Percentiles rank a stretch among this genome's conserved stretches.
These are phyloP conservation scores for Thermochaetoides thermophila DNA, from an alignment of 495 filamentous ascomycete genomes.

Conservation along the genomic window DNA sequence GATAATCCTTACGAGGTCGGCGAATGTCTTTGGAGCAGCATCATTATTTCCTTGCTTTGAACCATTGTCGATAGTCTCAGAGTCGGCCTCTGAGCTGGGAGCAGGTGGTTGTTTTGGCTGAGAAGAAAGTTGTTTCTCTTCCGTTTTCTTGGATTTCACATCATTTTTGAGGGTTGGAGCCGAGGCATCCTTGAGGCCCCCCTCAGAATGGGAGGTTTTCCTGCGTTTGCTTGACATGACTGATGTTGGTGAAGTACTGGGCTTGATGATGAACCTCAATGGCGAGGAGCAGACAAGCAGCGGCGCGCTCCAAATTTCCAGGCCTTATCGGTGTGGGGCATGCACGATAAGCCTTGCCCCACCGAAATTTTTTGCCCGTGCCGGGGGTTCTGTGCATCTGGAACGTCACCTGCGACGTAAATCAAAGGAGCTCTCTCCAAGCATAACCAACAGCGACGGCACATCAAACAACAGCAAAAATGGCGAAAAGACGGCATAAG, in stretches of 20 bases:
- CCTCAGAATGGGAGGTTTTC: conserved; percentile 9
- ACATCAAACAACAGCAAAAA: conserved; percentile 19
- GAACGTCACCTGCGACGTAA: conserved; percentile 2
- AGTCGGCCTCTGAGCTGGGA: conserved; percentile 9
- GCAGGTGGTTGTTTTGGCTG: not conserved
- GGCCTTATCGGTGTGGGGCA: conserved; percentile 17
- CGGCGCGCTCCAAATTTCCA: conserved; percentile 6
- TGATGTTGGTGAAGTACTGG: not conserved
- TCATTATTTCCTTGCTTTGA: conserved; percentile 9
- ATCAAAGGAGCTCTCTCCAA: conserved; percentile 1
- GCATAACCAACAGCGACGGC: not conserved
- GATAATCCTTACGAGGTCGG: conserved; percentile 51
- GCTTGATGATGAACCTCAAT: not conserved
- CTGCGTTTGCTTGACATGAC: conserved; percentile 16
- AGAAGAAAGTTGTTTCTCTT: too few relatives aligned
- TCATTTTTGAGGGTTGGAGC: conserved; percentile 2
- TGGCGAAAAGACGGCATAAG: conserved; percentile 75
- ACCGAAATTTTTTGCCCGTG: conserved; percentile 17
- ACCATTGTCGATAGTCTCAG: conserved; percentile 11
- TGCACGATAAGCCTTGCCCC: conserved; percentile 17
- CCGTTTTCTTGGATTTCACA: conserved; percentile 1
- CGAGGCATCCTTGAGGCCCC: conserved; percentile 1
- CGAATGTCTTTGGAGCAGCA: conserved; percentile 49
- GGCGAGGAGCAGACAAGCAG: not conserved
- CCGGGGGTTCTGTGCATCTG: not conserved